phyloP scores from a whole-genome alignment of 2,329 filamentous ascomycete genomes.

The Colletotrichum filicis region DNA sequence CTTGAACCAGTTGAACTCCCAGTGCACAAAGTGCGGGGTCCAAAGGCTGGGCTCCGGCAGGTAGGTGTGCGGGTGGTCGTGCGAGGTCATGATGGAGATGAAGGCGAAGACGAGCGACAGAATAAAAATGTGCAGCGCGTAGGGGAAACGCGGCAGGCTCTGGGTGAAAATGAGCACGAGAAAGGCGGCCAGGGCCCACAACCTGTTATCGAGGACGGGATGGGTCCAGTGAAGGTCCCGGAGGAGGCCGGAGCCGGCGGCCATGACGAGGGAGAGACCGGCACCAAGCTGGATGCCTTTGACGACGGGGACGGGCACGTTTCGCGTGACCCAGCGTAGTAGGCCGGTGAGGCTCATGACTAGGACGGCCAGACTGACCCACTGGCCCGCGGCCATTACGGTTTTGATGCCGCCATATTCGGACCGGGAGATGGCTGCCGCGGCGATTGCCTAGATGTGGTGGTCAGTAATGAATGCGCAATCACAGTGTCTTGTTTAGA shows the following conservation, averaged over 20 bases:
- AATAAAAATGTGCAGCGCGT: constrained; percentile 78
- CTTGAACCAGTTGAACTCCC: constrained; percentile 54
- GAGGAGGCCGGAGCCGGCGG: constrained; percentile 77
- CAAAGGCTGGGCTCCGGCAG: constrained; percentile 69
- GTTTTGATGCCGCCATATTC: constrained; percentile 63
- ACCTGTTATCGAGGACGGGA: constrained; percentile 79
- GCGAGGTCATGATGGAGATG: constrained; percentile 45
- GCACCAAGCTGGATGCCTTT: constrained; percentile 96
- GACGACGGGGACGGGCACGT: constrained; percentile 86
- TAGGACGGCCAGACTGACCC: constrained; percentile 79
- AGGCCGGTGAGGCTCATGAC: constrained; percentile 83
- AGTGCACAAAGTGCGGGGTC: constrained; percentile 62
- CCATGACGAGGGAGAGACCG: constrained; percentile 83
- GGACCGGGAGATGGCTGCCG: constrained; percentile 81
- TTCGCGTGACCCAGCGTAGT: constrained; percentile 77
- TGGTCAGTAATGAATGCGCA: neutral
- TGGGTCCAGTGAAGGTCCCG: constrained; percentile 74
- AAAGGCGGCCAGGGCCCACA: constrained; percentile 83
- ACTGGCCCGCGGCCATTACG: constrained; percentile 81
- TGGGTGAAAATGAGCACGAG: constrained; percentile 76
- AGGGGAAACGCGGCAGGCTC: constrained; percentile 75
- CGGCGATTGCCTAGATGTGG: constrained; percentile 77
- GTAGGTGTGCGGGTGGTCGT: constrained; percentile 37
- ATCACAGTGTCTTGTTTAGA: no score
- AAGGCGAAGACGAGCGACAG: constrained; percentile 75